These are phyloP conservation scores for Chlamydomonas incerta DNA, from an alignment of 139 green algal species.

Conservation along the genomic window DNA sequence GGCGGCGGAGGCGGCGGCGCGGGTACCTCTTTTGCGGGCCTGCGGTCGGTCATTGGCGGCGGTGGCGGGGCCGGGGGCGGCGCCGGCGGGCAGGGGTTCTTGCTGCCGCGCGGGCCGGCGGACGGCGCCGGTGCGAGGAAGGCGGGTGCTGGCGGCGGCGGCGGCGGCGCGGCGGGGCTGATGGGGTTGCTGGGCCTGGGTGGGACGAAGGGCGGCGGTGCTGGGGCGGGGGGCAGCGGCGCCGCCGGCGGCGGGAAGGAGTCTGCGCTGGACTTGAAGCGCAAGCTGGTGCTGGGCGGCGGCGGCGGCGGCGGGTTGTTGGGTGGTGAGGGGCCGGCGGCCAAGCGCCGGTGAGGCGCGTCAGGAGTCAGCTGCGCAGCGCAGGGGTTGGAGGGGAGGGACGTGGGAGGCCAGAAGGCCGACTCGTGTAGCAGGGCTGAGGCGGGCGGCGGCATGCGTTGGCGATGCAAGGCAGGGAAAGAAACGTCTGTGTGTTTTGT, in stretches of 20 bases:
- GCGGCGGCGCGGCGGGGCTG: background rate
- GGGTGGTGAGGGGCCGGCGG: background rate
- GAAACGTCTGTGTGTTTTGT: too few species aligned
- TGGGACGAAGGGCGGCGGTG: background rate
- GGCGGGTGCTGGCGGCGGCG: background rate
- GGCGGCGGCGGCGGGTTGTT: background rate
- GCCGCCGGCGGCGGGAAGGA: background rate
- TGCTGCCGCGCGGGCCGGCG: background rate
- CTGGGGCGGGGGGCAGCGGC: background rate
- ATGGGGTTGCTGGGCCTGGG: constrained; percentile 6
- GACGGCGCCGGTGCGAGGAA: background rate
- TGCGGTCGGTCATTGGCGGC: background rate
- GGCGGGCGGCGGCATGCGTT: too few species aligned
- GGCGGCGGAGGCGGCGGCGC: background rate
- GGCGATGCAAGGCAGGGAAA: too few species aligned
- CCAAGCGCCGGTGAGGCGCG: constrained; percentile 12
- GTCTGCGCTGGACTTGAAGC: constrained; percentile 21
- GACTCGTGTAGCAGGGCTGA: too few species aligned
- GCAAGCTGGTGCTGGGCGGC: constrained; percentile 11
- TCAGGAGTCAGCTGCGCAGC: too few species aligned
- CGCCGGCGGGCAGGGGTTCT: background rate
- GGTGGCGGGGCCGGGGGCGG: background rate
- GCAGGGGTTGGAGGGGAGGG: too few species aligned
- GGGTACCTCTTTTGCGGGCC: background rate
- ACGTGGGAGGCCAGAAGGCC: too few species aligned